Percentiles rank a stretch among this genome's conserved stretches.
These are phyloP conservation scores for Epichloe gansuensis DNA, from an alignment of 2,329 filamentous ascomycete genomes.

Conservation along the genomic window DNA sequence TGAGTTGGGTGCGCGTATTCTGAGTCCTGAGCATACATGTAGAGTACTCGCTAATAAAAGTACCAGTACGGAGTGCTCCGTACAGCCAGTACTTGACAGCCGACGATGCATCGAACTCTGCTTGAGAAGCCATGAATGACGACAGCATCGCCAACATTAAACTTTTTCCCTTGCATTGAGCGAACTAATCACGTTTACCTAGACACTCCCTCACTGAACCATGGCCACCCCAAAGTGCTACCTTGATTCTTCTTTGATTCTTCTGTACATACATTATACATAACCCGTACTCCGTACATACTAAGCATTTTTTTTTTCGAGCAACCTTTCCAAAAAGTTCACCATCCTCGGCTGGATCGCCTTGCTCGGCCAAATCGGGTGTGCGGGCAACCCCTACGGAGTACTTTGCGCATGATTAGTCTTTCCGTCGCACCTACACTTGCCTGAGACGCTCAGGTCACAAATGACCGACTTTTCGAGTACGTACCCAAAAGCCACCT, in stretches of 20 bases:
- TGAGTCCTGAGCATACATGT: background rate
- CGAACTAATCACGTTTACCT: background rate
- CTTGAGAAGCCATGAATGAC: background rate
- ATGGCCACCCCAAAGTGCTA: no score
- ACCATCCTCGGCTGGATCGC: background rate
- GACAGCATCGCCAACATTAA: conserved; percentile 3
- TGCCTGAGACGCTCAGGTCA: background rate
- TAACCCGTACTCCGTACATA: no score
- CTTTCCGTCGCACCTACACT: conserved; percentile 2
- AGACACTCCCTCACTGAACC: background rate
- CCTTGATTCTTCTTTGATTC: no score
- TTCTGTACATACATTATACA: no score
- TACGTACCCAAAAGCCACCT: background rate
- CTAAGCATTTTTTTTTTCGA: no score
- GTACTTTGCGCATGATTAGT: background rate
- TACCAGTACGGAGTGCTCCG: background rate
- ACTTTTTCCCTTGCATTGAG: conserved; percentile 1
- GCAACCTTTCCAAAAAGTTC: no score
- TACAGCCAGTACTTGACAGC: background rate
- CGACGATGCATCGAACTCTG: background rate
- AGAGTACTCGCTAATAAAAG: background rate
- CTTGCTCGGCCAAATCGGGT: background rate
- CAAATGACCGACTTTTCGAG: background rate
- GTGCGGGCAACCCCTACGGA: background rate
- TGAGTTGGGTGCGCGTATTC: background rate